Evolutionary conservation across 768 basidiomycete genomes (phyloP).

Genomic region (Lepiota venenata): DNA sequence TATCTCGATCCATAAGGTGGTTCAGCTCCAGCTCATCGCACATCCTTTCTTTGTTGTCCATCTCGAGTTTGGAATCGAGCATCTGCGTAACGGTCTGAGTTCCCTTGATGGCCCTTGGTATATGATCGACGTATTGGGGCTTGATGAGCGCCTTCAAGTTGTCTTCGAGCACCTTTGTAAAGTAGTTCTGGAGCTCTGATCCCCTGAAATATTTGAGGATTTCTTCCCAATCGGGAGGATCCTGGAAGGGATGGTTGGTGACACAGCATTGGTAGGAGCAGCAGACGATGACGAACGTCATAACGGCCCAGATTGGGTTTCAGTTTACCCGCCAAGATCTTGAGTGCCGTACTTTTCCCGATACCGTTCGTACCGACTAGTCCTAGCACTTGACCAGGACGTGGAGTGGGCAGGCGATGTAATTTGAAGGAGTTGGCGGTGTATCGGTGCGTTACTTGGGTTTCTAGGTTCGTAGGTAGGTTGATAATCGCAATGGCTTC

Average conservation of each 20-base stretch:
- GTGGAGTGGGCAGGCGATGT: constrained; percentile 93
- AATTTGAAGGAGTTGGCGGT: constrained; percentile 99
- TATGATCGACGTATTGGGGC: constrained; percentile 99
- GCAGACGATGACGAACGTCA: constrained; percentile 55
- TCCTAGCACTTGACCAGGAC: constrained; percentile 98
- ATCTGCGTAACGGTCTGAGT: constrained; percentile 82
- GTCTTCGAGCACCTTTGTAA: constrained; percentile 98
- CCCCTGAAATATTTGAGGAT: constrained; percentile 98
- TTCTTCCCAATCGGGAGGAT: constrained; percentile 99
- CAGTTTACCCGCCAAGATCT: constrained; percentile 93
- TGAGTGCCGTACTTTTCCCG: constrained; percentile 96
- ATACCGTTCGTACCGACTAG: constrained; percentile 99
- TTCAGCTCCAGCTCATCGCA: constrained; percentile 86
- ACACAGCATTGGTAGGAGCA: not conserved
- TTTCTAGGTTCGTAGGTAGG: constrained; percentile 93
- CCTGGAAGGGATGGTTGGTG: constrained; percentile 38
- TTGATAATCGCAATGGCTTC: constrained; percentile 99
- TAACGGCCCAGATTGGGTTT: constrained; percentile 98
- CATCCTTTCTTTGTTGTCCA: constrained; percentile 84
- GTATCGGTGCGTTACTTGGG: constrained; percentile 97
- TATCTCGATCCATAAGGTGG: constrained; percentile 81
- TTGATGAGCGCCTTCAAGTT: constrained; percentile 98
- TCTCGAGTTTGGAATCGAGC: constrained; percentile 89
- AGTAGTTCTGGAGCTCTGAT: constrained; percentile 98
- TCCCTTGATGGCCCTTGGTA: constrained; percentile 94